Evolutionary conservation across 805 yeast species (phyloP).

Genomic region (Candida patagonica): DNA sequence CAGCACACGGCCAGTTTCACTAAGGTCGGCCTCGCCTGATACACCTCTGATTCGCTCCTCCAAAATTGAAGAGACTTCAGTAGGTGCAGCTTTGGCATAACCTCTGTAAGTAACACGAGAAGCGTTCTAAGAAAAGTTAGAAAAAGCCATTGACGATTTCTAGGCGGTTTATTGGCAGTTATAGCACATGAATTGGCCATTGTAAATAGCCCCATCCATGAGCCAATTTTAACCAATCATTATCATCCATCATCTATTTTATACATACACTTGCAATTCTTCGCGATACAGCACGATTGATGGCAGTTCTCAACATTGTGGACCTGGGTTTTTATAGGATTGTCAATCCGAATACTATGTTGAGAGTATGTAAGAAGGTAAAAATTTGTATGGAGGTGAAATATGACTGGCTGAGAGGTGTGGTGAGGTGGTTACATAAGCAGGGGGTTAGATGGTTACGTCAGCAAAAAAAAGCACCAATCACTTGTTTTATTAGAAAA

Average conservation of each 20-base stretch:
- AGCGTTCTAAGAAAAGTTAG: slow-evolving; percentile 1
- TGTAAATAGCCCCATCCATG: too few relatives aligned
- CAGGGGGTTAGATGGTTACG: too few relatives aligned
- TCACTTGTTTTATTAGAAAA: too few relatives aligned
- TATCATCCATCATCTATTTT: too few relatives aligned
- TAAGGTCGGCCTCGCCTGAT: slow-evolving; percentile 91
- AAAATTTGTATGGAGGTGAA: not conserved
- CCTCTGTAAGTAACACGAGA: slow-evolving; percentile 38
- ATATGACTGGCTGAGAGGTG: not conserved
- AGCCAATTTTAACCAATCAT: too few relatives aligned
- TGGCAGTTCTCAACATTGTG: slow-evolving; percentile 32
- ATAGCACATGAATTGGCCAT: too few relatives aligned
- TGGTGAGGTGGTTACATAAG: not conserved
- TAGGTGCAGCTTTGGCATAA: slow-evolving; percentile 96
- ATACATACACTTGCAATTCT: slow-evolving; percentile 25
- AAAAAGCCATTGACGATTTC: too few relatives aligned
- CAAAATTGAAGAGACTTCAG: slow-evolving; percentile 97
- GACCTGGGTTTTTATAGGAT: slow-evolving; percentile 1
- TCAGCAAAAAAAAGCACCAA: too few relatives aligned
- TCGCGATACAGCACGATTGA: slow-evolving; percentile 30
- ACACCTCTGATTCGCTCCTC: slow-evolving; percentile 99
- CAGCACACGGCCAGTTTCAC: slow-evolving; percentile 99
- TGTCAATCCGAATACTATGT: not conserved
- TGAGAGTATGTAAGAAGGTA: slow-evolving; percentile 2
- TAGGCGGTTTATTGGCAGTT: too few relatives aligned